A percentile compares a stretch with the other conserved stretches of the same genome.
These are phyloP conservation scores for Yamadazyma buinensis DNA, from an alignment of 1,139 yeast genomes.

Conservation along the genomic window DNA sequence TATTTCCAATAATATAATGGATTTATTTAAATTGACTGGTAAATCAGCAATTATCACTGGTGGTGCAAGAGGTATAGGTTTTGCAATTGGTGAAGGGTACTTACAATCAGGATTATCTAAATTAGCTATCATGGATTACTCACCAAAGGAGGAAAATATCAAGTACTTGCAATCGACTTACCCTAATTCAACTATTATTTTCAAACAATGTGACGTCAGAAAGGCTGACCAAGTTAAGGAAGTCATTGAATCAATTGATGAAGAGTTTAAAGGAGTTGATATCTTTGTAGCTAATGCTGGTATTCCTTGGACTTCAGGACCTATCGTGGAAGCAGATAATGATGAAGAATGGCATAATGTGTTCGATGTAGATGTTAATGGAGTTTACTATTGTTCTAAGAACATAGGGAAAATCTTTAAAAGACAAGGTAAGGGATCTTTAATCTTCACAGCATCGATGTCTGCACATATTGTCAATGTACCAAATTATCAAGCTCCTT, in stretches of 20 bases:
- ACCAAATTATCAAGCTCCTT: conserved; percentile 62
- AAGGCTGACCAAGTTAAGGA: conserved; percentile 33
- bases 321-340: conserved; percentile 32
- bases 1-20: conserved; percentile 29
- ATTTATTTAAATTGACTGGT: conserved; percentile 32
- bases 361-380: conserved; percentile 42
- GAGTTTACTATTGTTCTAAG: conserved; percentile 45
- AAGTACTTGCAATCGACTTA: conserved; percentile 24
- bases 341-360: conserved; percentile 47
- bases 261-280: conserved; percentile 41
- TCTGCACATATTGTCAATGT: conserved; percentile 64
- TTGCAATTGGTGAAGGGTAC: conserved; percentile 41
- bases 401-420: conserved; percentile 37
- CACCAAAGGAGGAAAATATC: conserved; percentile 28
- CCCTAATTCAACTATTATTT: conserved; percentile 31
- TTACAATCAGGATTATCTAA: conserved; percentile 43
- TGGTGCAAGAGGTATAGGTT: conserved; percentile 45
- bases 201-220: conserved; percentile 40
- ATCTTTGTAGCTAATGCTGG: conserved; percentile 55
- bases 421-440: conserved; percentile 44
- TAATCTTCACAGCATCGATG: conserved; percentile 61
- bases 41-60: conserved; percentile 43
- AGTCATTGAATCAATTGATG: conserved; percentile 28
- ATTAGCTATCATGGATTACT: conserved; percentile 43
- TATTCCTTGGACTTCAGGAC: conserved; percentile 42